Evolutionary conservation across 768 basidiomycete species (phyloP), one percentile per base, ranked within the genome.

Genomic region (Leucosporidium scottii): DNA sequence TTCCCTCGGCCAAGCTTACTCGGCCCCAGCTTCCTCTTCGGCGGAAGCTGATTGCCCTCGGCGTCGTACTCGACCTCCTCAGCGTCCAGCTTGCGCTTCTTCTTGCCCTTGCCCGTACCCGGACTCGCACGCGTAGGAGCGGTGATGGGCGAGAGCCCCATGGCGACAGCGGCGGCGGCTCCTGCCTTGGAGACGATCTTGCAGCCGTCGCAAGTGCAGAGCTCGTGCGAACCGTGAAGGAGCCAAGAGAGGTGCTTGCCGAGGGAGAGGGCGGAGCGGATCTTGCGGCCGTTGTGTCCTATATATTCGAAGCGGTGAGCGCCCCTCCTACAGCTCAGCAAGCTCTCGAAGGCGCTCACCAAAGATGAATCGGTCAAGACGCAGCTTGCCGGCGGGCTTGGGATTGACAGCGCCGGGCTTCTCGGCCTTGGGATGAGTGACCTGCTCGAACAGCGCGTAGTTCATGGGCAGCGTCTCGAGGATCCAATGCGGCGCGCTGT

Each of bases 201-300:
- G 65, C 69, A 70, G 21, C 69, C 69, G 59, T 70, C 69, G 63
- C 70, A 71, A 25, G 34, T n/a, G 56, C 70, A 71, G 21, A 7
- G 28, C 21, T 60, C 60, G 39, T 5, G 18, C 27, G 31, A 25
- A 49, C 44, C 56, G 36, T 30, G 49, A 15, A 71, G 12, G 47
- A 61, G 55, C 49, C 54, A 64, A 18, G 36, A 28, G 56, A 71
- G 28, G 60, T 71, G 70, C 53, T 67, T 67, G 20, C 66, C 70
- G 62, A 71, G 66, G 13, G 66, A 67, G 18, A 65, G 25, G 39
- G 70, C 66, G 23, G 70, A 71, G 39, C 66, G 66, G 39, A 71
- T 64, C 64, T 71, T 71, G 49, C 62, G 59, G 20, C 62, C 63
- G 9, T 48, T 27, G 59, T 67, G 63, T 39, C 69, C 69, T 70